phyloP scores from a whole-genome alignment of 208 protist species.

The Acanthamoeba divionensis region DNA sequence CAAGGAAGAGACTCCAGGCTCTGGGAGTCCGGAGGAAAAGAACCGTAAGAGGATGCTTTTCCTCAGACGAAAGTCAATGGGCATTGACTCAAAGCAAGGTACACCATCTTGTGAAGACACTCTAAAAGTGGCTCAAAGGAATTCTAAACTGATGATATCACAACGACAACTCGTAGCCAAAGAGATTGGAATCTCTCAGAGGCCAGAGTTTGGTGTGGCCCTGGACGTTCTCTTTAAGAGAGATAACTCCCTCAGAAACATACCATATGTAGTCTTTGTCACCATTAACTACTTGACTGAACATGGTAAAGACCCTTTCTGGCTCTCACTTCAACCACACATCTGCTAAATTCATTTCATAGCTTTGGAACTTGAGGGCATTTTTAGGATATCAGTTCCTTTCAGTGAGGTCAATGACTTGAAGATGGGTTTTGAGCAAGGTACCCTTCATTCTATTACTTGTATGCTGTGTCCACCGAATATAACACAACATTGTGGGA shows the following conservation, averaged over 20 bases:
- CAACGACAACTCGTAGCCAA: no score
- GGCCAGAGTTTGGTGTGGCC: constrained; percentile 9
- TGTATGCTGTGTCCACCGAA: background rate
- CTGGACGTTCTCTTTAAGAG: background rate
- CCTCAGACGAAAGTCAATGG: no score
- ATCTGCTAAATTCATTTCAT: background rate
- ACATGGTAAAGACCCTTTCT: background rate
- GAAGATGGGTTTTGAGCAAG: background rate
- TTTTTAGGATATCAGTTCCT: constrained; percentile 24
- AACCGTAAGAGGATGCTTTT: no score
- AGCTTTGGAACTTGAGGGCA: constrained; percentile 43
- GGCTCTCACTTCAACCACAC: background rate
- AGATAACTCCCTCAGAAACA: background rate
- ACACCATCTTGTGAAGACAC: no score
- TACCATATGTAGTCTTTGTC: constrained; percentile 24
- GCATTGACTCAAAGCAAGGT: no score
- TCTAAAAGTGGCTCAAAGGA: no score
- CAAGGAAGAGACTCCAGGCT: no score
- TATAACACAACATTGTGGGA: background rate
- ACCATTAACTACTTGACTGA: background rate
- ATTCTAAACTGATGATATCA: no score
- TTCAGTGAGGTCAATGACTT: background rate
- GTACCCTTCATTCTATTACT: background rate
- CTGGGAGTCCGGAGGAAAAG: no score
- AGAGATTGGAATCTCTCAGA: background rate